Conservation (phyloP, 2,329 filamentous ascomycete genomes). For the Aspergillus puulaauensis region DNA sequence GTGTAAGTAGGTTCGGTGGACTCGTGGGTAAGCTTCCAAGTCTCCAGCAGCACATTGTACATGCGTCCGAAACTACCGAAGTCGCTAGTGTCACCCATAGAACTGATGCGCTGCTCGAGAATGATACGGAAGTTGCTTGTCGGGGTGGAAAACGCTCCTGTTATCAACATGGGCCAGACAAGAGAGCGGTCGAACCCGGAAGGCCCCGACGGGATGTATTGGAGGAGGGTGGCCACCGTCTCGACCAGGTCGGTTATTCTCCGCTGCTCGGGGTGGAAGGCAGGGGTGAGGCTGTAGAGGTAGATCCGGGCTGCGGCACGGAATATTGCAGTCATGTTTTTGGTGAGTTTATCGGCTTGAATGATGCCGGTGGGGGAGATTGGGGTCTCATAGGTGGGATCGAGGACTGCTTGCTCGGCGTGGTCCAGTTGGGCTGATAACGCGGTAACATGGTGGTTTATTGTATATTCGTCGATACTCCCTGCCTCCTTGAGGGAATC, state of each 20-base stretch:
- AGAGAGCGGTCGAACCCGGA: conserved; percentile 85
- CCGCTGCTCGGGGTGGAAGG: conserved; percentile 64
- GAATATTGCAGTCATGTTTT: conserved; percentile 87
- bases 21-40: conserved; percentile 71
- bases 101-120: conserved; percentile 70
- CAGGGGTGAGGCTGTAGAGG: conserved; percentile 86
- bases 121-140: conserved; percentile 73
- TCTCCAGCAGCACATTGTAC: conserved; percentile 72
- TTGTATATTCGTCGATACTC: conserved; percentile 68
- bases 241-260: conserved; percentile 75
- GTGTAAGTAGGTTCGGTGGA: neutral
- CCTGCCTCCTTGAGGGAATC: conserved; percentile 80
- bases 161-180: conserved; percentile 88
- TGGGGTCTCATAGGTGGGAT: conserved; percentile 63
- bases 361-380: conserved; percentile 65
- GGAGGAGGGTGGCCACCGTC: conserved; percentile 53
- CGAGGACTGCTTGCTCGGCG: conserved; percentile 31
- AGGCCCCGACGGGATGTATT: conserved; percentile 76
- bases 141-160: conserved; percentile 72
- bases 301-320: conserved; percentile 90
- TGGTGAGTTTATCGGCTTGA: conserved; percentile 75
- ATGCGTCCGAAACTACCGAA: conserved; percentile 85
- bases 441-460: conserved; percentile 85
- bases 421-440: conserved; percentile 78
- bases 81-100: conserved; percentile 72